Percentiles rank a stretch among this genome's conserved stretches.
Conservation (phyloP, 164 flowering plant genomes). For the Houttuynia cordata region DNA sequence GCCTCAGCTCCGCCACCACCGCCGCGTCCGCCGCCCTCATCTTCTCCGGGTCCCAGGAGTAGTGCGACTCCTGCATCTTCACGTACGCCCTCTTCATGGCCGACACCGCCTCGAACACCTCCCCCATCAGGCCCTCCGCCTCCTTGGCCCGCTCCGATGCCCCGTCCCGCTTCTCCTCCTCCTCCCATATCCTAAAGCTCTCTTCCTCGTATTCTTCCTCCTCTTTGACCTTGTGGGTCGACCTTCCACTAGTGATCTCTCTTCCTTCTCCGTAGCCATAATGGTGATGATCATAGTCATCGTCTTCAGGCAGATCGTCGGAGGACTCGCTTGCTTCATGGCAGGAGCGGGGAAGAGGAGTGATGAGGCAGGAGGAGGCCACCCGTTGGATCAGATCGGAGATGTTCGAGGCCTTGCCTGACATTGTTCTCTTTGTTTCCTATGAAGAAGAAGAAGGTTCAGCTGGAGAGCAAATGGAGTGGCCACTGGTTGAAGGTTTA, state of each 20-base stretch:
- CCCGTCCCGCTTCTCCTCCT: slow-evolving; percentile 3
- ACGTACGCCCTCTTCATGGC: slow-evolving; percentile 73
- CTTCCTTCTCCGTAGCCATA: neutral
- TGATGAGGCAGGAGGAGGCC: slow-evolving; percentile 64
- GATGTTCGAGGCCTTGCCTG: slow-evolving; percentile 52
- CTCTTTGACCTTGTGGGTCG: neutral
- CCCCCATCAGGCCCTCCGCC: slow-evolving; percentile 23
- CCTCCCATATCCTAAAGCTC: neutral
- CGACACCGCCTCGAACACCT: slow-evolving; percentile 65
- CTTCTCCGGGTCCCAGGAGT: slow-evolving; percentile 82
- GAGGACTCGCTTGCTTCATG: slow-evolving; percentile 9
- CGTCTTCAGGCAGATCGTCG: neutral
- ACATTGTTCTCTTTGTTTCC: slow-evolving; percentile 25
- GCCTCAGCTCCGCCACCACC: slow-evolving; percentile 68
- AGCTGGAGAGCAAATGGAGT: neutral
- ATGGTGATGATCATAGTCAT: neutral
- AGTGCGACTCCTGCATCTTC: slow-evolving; percentile 68
- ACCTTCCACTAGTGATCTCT: neutral
- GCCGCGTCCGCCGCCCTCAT: slow-evolving; percentile 78
- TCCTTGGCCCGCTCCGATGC: slow-evolving; percentile 12
- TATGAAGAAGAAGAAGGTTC: neutral
- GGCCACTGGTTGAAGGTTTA: no score
- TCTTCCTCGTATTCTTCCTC: slow-evolving; percentile 7
- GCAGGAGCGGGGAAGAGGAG: slow-evolving; percentile 42
- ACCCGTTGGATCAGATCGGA: slow-evolving; percentile 82